Percentiles rank a stretch among this genome's conserved stretches.
Evolutionary conservation across 83 land plant species (phyloP).

Genomic region (Diphasiastrum complanatum): DNA sequence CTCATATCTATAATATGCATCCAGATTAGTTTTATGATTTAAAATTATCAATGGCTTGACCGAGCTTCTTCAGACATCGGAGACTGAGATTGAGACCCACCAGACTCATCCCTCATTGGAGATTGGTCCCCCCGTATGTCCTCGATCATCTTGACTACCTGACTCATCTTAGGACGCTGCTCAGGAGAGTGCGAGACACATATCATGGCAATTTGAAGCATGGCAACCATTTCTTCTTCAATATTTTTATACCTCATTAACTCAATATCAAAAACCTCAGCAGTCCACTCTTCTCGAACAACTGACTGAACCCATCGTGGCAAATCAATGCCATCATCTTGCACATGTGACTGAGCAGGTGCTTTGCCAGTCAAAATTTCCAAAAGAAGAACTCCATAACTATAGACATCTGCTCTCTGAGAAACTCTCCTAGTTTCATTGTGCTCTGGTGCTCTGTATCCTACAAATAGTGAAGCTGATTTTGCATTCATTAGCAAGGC

Average conservation of each 20-base stretch:
- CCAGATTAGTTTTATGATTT: too few species aligned
- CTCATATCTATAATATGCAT: too few species aligned
- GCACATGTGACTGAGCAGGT: conserved; percentile 5
- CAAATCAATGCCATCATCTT: neutral
- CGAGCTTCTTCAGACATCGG: neutral
- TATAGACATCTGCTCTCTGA: conserved; percentile 26
- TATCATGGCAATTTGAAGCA: conserved; percentile 11
- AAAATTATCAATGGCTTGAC: too few species aligned
- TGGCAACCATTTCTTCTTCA: conserved; percentile 12
- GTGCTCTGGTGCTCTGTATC: conserved; percentile 38
- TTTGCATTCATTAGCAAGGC: conserved; percentile 35
- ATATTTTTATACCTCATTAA: conserved; percentile 12
- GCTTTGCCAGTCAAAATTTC: conserved; percentile 13
- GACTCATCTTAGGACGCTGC: conserved; percentile 10
- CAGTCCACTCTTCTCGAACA: conserved; percentile 11
- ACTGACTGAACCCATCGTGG: conserved; percentile 19
- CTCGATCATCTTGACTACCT: conserved; percentile 9
- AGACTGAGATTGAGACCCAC: conserved; percentile 15
- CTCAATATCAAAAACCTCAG: conserved; percentile 15
- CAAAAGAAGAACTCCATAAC: conserved; percentile 11
- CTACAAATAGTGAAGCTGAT: conserved; percentile 30
- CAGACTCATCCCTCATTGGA: conserved; percentile 6
- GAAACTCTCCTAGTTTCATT: conserved; percentile 23
- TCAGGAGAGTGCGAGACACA: conserved; percentile 11
- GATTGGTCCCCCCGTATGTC: conserved; percentile 19